Base-by-base conservation (phyloP, 1,284 basidiomycete species). In the Lentinula novae-zelandiae region DNA sequence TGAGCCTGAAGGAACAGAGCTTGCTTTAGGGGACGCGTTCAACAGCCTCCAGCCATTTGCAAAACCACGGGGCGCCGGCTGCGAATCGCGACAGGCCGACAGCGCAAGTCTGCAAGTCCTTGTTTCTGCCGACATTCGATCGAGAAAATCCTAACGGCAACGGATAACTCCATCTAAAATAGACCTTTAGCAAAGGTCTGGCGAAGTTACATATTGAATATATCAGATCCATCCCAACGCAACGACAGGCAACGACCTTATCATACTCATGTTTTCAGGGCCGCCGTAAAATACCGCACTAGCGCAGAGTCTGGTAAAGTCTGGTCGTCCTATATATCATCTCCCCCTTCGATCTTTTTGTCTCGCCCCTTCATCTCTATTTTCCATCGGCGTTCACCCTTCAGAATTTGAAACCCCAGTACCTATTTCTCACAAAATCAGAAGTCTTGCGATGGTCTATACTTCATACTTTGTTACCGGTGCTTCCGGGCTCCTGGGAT, bases 401-500 rank as follows among this genome's bases (percentile, higher is more conserved):
- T 46, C 44, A 46, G 3, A 46, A 22, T 46, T n/a, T 6, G 17
- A 22, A 42, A 42, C 5, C 40, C 15, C 40, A 39, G 2, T 3
- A 13, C 10, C 13, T 39, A 13, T 39, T 13, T 39, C 38, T 10
- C 40, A 2, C 12, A n/a, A 42, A 5, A 15, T 15, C 40, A 13
- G 5, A n/a, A 7, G 5, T 42, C 12, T 15, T 38, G 7, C 55
- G 31, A 49, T 57, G 56, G 33, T 38, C 34, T 57, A 48, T 39
- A 38, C 33, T 12, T 38, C 44, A 9, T 57, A 49, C 17, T 50
- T 57, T 12, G 56, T 57, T 12, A 57, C 56, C 15, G 56, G 56
- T 31, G 56, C 56, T 20, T 50, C 46, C n/a, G 56, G 56, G 12
- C n/a, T 57, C 9, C 48, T 57, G 27, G 56, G 56, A 20, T 34